Percentiles rank a stretch among this genome's conserved stretches.
These are phyloP conservation scores for Russula virescens DNA, from an alignment of 768 basidiomycete genomes.

Conservation along the genomic window DNA sequence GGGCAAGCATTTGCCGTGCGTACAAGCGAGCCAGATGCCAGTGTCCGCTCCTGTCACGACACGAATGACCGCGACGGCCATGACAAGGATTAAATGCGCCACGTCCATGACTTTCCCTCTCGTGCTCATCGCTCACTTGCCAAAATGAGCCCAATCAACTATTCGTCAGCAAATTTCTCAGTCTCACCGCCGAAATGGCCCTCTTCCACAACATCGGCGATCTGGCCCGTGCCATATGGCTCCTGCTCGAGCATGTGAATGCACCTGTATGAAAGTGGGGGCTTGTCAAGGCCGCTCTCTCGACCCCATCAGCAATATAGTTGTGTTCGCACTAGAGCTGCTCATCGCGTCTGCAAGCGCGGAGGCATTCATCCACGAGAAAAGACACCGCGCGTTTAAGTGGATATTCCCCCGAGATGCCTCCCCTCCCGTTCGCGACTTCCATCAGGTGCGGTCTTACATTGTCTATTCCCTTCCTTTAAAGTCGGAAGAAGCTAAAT, in stretches of 20 bases:
- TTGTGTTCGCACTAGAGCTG: slow-evolving; percentile 43
- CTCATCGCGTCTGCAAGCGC: slow-evolving; percentile 44
- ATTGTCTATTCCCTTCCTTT: too few species aligned
- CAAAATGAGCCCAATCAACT: slow-evolving; percentile 28
- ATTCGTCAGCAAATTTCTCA: too few species aligned
- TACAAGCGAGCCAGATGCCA: too few species aligned
- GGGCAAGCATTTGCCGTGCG: too few species aligned
- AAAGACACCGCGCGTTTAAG: slow-evolving; percentile 25
- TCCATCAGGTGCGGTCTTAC: too few species aligned
- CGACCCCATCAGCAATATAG: slow-evolving; percentile 34
- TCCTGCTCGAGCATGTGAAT: slow-evolving; percentile 37
- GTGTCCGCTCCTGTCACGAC: not conserved
- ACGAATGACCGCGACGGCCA: too few species aligned
- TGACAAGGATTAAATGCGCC: not conserved
- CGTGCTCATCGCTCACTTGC: slow-evolving; percentile 33
- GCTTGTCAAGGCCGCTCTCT: slow-evolving; percentile 45
- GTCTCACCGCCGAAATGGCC: slow-evolving; percentile 30
- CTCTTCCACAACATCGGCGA: slow-evolving; percentile 38
- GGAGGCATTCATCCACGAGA: slow-evolving; percentile 34
- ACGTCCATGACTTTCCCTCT: slow-evolving; percentile 28
- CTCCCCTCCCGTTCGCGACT: slow-evolving; percentile 39
- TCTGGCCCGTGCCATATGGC: slow-evolving; percentile 31
- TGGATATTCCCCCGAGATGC: slow-evolving; percentile 45
- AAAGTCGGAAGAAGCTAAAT: not conserved
- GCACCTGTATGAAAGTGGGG: slow-evolving; percentile 33